A percentile compares a stretch with the other conserved stretches of the same genome.
phyloP scores from a whole-genome alignment of 257 asterid species.

The Scutellaria galericulata region DNA sequence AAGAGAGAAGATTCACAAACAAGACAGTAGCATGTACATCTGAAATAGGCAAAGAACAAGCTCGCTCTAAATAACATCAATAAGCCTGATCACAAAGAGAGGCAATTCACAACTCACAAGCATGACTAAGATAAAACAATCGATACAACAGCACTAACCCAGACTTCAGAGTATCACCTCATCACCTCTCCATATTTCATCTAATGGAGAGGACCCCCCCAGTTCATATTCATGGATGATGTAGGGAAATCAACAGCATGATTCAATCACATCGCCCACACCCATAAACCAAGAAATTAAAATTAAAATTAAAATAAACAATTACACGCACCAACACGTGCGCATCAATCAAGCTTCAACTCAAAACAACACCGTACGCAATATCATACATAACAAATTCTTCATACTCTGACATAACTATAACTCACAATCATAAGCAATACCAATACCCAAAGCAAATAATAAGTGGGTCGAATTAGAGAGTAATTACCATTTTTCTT shows the following conservation, averaged over 20 bases:
- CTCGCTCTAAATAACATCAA: background rate
- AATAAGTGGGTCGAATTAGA: background rate
- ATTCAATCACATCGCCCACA: background rate
- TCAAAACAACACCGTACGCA: constrained; percentile 1
- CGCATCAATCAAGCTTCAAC: background rate
- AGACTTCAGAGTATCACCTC: background rate
- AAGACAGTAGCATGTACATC: background rate
- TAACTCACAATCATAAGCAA: constrained; percentile 5
- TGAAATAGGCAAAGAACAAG: background rate
- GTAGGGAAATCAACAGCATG: background rate
- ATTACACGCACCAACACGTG: background rate
- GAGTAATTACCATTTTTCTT: constrained; percentile 31
- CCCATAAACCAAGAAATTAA: background rate
- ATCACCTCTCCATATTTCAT: background rate
- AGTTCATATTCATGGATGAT: background rate
- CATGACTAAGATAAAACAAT: constrained; percentile 9
- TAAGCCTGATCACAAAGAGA: background rate
- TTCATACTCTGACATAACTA: background rate
- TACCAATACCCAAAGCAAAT: background rate
- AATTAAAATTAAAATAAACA: background rate
- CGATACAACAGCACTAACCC: background rate
- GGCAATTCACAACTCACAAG: constrained; percentile 6
- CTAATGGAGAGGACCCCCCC: background rate
- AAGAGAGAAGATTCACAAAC: constrained; percentile 20
- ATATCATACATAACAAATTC: background rate